These are phyloP conservation scores for Neltuma alba DNA, from an alignment of 306 rosid genomes.

Conservation along the genomic window DNA sequence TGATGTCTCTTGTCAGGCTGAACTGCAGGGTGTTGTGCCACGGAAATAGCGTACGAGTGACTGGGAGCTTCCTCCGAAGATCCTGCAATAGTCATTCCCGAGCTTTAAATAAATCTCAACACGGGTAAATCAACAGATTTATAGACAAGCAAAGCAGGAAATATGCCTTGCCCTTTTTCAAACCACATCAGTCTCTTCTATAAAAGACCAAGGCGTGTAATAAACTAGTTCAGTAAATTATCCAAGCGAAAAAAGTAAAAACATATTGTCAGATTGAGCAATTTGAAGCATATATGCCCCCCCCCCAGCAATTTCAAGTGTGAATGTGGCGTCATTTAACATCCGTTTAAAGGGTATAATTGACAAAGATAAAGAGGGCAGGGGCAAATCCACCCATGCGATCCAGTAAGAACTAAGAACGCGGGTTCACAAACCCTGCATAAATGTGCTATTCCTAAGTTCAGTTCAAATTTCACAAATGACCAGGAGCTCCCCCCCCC, in stretches of 20 bases:
- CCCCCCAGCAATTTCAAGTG: not conserved
- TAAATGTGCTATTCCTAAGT: not conserved
- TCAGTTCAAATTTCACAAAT: slow-evolving; percentile 11
- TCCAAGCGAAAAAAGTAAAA: not conserved
- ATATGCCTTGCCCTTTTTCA: slow-evolving; percentile 19
- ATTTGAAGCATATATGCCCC: not conserved
- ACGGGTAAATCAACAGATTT: not conserved
- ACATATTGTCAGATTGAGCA: not conserved
- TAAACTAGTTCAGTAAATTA: not conserved
- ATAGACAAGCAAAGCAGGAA: not conserved
- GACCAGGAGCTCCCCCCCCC: too few species aligned
- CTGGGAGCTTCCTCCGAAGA: slow-evolving; percentile 98
- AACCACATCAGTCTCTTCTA: not conserved
- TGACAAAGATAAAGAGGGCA: not conserved
- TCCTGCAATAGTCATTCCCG: slow-evolving; percentile 56
- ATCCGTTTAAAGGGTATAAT: not conserved
- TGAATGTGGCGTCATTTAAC: not conserved
- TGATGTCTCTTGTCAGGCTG: slow-evolving; percentile 85
- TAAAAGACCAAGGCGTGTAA: not conserved
- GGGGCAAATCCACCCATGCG: not conserved
- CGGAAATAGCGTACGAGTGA: slow-evolving; percentile 93
- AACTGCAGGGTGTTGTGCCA: slow-evolving; percentile 95
- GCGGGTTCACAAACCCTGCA: not conserved
- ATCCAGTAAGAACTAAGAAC: not conserved
- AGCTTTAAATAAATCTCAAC: slow-evolving; percentile 34